These are phyloP conservation scores for Ambrosiella beaveri DNA, from an alignment of 2,329 filamentous ascomycete species.

Conservation along the genomic window DNA sequence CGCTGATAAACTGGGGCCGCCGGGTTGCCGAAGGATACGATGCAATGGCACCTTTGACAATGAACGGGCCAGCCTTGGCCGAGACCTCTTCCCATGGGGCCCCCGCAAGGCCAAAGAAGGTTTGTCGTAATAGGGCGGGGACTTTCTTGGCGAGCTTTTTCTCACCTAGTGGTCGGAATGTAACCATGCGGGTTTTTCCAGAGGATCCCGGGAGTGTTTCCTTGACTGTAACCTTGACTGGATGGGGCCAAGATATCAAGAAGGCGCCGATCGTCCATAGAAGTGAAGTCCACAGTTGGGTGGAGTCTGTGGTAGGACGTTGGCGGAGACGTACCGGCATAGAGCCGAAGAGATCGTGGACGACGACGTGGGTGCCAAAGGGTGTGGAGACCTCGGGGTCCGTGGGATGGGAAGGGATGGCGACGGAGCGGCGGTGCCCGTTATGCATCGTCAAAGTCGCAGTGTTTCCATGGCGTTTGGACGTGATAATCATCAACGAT, in stretches of 20 bases:
- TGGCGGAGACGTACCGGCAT: slow-evolving; percentile 85
- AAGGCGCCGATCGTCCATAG: slow-evolving; percentile 42
- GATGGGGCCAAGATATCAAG: slow-evolving; percentile 49
- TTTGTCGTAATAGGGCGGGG: slow-evolving; percentile 45
- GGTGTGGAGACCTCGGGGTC: slow-evolving; percentile 36
- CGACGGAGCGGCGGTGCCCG: slow-evolving; percentile 45
- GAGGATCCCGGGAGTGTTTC: background rate
- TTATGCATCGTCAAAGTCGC: slow-evolving; percentile 47
- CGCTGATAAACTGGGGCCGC: slow-evolving; percentile 61
- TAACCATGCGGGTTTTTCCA: background rate
- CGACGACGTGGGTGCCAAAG: slow-evolving; percentile 59
- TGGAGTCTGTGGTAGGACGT: slow-evolving; percentile 36
- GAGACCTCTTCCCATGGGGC: slow-evolving; percentile 53
- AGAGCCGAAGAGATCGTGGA: slow-evolving; percentile 71
- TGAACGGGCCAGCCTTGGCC: slow-evolving; percentile 43
- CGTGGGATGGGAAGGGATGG: slow-evolving; percentile 41
- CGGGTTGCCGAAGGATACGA: slow-evolving; percentile 52
- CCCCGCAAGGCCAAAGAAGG: slow-evolving; percentile 38
- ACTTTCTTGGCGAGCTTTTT: slow-evolving; percentile 14
- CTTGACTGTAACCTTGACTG: slow-evolving; percentile 36
- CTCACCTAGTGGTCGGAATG: background rate
- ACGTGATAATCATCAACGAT: slow-evolving; percentile 51
- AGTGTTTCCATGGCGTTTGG: background rate
- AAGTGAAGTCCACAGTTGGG: slow-evolving; percentile 49
- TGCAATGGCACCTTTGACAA: slow-evolving; percentile 55